Conservation (phyloP, 2,329 filamentous ascomycete genomes). For the Teratosphaeria zuluensis region DNA sequence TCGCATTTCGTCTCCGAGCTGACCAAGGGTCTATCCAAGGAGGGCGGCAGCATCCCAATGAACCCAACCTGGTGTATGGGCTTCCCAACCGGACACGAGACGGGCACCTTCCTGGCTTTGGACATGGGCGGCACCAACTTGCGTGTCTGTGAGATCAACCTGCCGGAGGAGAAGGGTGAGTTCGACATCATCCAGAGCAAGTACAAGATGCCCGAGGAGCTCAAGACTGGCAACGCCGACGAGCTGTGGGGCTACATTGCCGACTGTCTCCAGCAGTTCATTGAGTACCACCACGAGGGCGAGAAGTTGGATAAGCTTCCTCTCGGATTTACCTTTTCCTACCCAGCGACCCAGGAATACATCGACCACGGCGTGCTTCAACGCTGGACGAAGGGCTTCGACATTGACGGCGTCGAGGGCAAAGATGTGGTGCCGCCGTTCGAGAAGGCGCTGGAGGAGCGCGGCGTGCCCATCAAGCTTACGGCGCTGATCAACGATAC, state of each 20-base stretch:
- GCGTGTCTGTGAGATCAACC: slow-evolving; percentile 83
- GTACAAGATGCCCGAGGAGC: slow-evolving; percentile 86
- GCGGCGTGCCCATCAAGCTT: slow-evolving; percentile 83
- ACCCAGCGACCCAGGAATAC: slow-evolving; percentile 85
- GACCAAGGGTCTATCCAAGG: slow-evolving; percentile 74
- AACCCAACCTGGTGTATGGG: slow-evolving; percentile 95
- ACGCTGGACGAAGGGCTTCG: slow-evolving; percentile 96
- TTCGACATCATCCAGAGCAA: slow-evolving; percentile 95
- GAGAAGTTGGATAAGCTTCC: slow-evolving; percentile 58
- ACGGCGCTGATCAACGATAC: slow-evolving; percentile 95
- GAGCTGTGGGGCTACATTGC: slow-evolving; percentile 94
- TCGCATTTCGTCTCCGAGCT: slow-evolving; percentile 84
- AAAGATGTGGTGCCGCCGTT: slow-evolving; percentile 84
- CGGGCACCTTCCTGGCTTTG: slow-evolving; percentile 76
- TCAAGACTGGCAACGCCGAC: slow-evolving; percentile 74
- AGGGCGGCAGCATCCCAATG: slow-evolving; percentile 95
- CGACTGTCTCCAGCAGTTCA: slow-evolving; percentile 82
- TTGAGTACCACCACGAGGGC: slow-evolving; percentile 70
- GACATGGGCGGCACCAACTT: slow-evolving; percentile 97
- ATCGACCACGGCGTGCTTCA: slow-evolving; percentile 89
- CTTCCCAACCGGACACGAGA: slow-evolving; percentile 78
- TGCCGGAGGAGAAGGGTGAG: slow-evolving; percentile 78
- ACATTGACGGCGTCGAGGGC: slow-evolving; percentile 85
- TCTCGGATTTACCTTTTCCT: slow-evolving; percentile 92
- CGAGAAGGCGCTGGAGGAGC: slow-evolving; percentile 62